Evolutionary conservation across 2,329 filamentous ascomycete species (phyloP).

Genomic region (Lasiodiplodia gonubiensis): DNA sequence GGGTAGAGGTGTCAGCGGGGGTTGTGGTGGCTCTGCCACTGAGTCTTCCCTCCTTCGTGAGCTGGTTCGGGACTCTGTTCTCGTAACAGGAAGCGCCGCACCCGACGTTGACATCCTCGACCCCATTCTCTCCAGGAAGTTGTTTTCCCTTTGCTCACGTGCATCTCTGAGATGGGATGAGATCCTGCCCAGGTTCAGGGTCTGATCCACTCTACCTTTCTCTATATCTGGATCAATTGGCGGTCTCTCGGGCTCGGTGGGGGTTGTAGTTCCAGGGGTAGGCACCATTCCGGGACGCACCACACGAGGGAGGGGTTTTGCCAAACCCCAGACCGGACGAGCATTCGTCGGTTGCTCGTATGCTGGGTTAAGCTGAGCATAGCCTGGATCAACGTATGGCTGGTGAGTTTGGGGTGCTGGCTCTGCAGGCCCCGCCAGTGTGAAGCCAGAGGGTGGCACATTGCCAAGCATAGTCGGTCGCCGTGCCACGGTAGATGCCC

Average conservation of each 20-base stretch:
- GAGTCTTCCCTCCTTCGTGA: slow-evolving; percentile 12
- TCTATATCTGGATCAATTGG: slow-evolving; percentile 47
- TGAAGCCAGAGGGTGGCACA: slow-evolving; percentile 16
- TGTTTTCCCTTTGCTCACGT: slow-evolving; percentile 42
- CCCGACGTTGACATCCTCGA: background rate
- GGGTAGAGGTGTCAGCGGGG: slow-evolving; percentile 1
- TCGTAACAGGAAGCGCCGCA: background rate
- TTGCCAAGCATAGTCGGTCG: slow-evolving; percentile 5
- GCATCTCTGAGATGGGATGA: slow-evolving; percentile 55
- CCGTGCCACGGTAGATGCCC: slow-evolving; percentile 6
- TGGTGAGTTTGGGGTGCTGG: slow-evolving; percentile 6
- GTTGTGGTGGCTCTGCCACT: background rate
- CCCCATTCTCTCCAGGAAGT: slow-evolving; percentile 24
- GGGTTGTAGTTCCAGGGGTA: slow-evolving; percentile 44
- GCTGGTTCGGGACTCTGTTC: background rate
- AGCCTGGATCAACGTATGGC: slow-evolving; percentile 56
- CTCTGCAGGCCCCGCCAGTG: slow-evolving; percentile 23
- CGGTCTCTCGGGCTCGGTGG: slow-evolving; percentile 40
- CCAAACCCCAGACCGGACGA: slow-evolving; percentile 60
- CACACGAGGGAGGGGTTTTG: slow-evolving; percentile 60
- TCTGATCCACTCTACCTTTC: slow-evolving; percentile 49
- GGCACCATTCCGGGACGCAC: slow-evolving; percentile 61
- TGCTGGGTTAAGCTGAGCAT: slow-evolving; percentile 59
- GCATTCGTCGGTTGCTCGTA: slow-evolving; percentile 58
- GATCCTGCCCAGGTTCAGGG: slow-evolving; percentile 47